phyloP scores from a whole-genome alignment of 495 filamentous ascomycete species.

The Aspergillus nanangensis region DNA sequence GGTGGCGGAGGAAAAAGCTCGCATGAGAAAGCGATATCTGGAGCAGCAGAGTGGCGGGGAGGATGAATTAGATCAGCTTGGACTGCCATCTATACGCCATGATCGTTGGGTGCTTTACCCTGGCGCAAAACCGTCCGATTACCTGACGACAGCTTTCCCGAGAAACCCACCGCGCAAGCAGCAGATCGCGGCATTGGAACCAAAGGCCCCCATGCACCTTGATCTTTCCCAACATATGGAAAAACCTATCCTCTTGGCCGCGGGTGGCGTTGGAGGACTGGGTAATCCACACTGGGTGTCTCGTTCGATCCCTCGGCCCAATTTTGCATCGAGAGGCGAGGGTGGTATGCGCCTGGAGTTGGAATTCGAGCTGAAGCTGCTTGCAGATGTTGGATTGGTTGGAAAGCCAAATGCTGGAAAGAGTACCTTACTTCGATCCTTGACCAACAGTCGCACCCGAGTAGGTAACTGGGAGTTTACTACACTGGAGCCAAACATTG shows the following conservation, averaged over 20 bases:
- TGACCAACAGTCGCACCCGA: constrained; percentile 80
- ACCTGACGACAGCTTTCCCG: constrained; percentile 57
- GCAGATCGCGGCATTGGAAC: constrained; percentile 57
- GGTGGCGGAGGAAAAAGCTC: constrained; percentile 55
- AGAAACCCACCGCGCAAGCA: constrained; percentile 52
- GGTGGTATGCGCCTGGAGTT: constrained; percentile 70
- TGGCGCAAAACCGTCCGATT: constrained; percentile 61
- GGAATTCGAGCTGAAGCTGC: constrained; percentile 88
- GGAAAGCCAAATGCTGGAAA: constrained; percentile 96
- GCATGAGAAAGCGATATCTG: constrained; percentile 23
- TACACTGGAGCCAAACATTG: constrained; percentile 88
- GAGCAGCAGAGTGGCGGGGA: not conserved
- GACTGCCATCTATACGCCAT: constrained; percentile 34
- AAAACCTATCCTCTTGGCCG: constrained; percentile 80
- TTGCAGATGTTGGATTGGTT: constrained; percentile 92
- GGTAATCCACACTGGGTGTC: constrained; percentile 92
- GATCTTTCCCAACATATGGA: constrained; percentile 81
- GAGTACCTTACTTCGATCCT: constrained; percentile 80
- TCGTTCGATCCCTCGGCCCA: constrained; percentile 62
- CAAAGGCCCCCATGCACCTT: constrained; percentile 65
- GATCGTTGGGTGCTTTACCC: constrained; percentile 87
- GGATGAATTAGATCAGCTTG: constrained; percentile 26
- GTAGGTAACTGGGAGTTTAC: constrained; percentile 97
- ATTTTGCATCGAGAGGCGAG: constrained; percentile 85
- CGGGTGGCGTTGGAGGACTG: constrained; percentile 81